phyloP scores from a whole-genome alignment of 31 red algal genomes.

The Bonnemaisonia californica region DNA sequence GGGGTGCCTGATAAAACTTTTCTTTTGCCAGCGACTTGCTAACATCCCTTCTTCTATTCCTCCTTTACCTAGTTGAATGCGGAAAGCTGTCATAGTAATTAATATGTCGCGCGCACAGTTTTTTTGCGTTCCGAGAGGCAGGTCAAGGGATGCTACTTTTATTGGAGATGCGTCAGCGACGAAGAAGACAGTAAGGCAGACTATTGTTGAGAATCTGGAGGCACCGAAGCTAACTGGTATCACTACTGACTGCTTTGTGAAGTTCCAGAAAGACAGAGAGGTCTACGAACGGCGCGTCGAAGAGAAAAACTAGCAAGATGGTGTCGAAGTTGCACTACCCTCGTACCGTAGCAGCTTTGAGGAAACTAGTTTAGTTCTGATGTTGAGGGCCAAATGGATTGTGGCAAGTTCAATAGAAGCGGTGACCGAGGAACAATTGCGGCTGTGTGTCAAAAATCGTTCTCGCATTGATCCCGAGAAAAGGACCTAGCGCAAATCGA shows the following conservation, averaged over 20 bases:
- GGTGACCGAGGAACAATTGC: conserved; percentile 7
- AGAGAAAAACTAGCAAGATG: background rate
- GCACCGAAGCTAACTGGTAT: background rate
- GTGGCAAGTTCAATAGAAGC: background rate
- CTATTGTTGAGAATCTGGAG: background rate
- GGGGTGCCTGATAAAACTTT: no score
- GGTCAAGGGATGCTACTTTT: no score
- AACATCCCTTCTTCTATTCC: no score
- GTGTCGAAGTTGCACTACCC: background rate
- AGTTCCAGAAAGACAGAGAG: background rate
- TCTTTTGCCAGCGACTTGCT: no score
- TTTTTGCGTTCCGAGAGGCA: no score
- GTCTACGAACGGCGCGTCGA: background rate
- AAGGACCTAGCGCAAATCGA: conserved; percentile 22
- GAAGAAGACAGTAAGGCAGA: background rate
- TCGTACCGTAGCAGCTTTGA: background rate
- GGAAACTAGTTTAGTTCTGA: background rate
- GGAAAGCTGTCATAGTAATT: no score
- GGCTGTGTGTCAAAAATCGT: background rate
- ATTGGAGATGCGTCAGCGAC: no score
- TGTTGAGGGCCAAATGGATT: conserved; percentile 6
- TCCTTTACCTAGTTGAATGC: no score
- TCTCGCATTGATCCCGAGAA: background rate
- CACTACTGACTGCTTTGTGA: background rate
- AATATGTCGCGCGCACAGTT: no score